Evolutionary conservation across 768 basidiomycete genomes (phyloP), one percentile per base, ranked within the genome.

Genomic region (Boletus coccyginus): DNA sequence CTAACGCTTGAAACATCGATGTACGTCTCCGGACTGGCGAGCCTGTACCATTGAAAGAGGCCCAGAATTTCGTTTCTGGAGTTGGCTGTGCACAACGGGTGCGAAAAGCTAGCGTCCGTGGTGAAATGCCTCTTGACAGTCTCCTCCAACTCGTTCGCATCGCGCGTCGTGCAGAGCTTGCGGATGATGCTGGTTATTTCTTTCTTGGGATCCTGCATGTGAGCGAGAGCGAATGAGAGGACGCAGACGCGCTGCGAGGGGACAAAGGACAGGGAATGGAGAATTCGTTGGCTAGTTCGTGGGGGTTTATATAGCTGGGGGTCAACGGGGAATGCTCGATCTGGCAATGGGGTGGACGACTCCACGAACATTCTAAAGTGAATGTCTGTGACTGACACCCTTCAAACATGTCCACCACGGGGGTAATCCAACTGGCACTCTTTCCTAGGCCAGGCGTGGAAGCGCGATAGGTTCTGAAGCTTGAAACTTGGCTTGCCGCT

Each of bases 11-110:
- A 65, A 3, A 84, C 72, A 2, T 73, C 57, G 36, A 80, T 60
- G 10, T 77, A 67, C 24, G 80, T 74, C 24, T 67, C 60, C 0
- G 85, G 86, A 13, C 83, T 86, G 65, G 85, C 67, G 35, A 87
- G 73, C 48, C 86, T 81, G 66, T 85, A 85, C 83, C 84, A 87
- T 79, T 85, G 83, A 65, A 82, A 86, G 32, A 65, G 41, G 75
- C 82, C 62, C 4, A 87, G 72, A 29, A 88, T 72, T 19, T 72
- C 69, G 17, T 82, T 78, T 50, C 85, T 76, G 16, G 85, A 85
- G 51, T 76, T 75, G n/a, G 78, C 75, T 0, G 65, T 76, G 73
- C 79, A 86, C 29, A 87, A 54, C 0, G 86, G 84, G 66, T 88
- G 85, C 40, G 74, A 77, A 65, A 88, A 83, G 3, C 72, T 76